A percentile compares a stretch with the other conserved stretches of the same genome.
Evolutionary conservation across 441 rosid genomes (phyloP).

Genomic region (Mallotus repandus): DNA sequence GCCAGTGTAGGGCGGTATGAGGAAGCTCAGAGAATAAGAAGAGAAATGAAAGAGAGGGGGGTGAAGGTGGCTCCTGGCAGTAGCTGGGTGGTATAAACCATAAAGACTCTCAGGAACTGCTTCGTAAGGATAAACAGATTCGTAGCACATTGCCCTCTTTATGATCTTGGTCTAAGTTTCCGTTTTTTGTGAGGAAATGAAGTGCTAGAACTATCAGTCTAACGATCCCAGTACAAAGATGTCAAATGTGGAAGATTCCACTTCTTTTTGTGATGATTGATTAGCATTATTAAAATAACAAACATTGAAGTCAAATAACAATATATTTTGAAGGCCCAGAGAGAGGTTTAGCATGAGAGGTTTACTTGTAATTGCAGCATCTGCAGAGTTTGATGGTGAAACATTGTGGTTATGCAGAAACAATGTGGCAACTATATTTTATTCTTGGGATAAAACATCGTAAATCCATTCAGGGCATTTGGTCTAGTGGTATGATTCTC

Average conservation of each 20-base stretch:
- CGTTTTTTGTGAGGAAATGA: background rate
- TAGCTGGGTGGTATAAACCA: conserved; percentile 45
- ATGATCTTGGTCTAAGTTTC: background rate
- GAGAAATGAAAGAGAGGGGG: conserved; percentile 55
- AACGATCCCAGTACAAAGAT: background rate
- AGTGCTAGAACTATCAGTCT: background rate
- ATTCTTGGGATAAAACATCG: too few species aligned
- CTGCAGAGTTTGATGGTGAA: too few species aligned
- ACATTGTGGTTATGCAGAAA: too few species aligned
- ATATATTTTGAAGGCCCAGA: too few species aligned
- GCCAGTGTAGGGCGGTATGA: conserved; percentile 56
- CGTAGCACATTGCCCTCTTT: background rate
- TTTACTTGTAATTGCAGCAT: too few species aligned
- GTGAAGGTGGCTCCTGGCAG: conserved; percentile 55
- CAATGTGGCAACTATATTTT: too few species aligned
- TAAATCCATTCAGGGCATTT: conserved; percentile 37
- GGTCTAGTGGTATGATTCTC: conserved; percentile 97
- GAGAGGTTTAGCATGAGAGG: too few species aligned
- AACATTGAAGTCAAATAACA: too few species aligned
- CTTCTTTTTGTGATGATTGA: background rate
- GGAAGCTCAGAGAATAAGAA: conserved; percentile 55
- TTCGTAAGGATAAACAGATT: background rate
- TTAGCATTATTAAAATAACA: too few species aligned
- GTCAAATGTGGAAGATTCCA: background rate
- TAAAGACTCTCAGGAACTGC: conserved; percentile 1